Conservation (phyloP, 345 rosid genomes). For the Populus alba region DNA sequence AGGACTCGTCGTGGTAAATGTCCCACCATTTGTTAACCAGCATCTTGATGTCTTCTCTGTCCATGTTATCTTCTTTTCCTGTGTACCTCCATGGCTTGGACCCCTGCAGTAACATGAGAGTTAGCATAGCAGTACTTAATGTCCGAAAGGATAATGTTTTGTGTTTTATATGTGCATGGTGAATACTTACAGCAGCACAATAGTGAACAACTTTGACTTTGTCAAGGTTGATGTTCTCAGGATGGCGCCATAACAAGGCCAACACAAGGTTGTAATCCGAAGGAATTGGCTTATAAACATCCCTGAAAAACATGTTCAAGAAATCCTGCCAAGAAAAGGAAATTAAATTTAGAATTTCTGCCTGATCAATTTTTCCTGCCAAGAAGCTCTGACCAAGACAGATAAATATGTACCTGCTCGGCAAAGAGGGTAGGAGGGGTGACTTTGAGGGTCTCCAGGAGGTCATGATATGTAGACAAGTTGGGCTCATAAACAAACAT, state of each 20-base stretch:
- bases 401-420: constrained; percentile 47
- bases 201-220: constrained; percentile 72
- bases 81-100: constrained; percentile 96
- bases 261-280: constrained; percentile 63
- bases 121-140: neutral
- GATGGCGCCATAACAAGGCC: constrained; percentile 92
- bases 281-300: constrained; percentile 71
- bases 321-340: constrained; percentile 47
- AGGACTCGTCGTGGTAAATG: constrained; percentile 59
- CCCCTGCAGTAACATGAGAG: constrained; percentile 32
- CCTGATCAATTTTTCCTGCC: too few species aligned
- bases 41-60: constrained; percentile 80
- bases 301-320: constrained; percentile 75
- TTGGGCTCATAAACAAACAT: constrained; percentile 78
- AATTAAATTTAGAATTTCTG: too few species aligned
- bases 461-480: constrained; percentile 45
- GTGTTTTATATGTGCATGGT: neutral
- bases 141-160: neutral
- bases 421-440: constrained; percentile 74
- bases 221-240: constrained; percentile 66
- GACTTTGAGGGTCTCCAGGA: constrained; percentile 42
- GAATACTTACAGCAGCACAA: constrained; percentile 75
- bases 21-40: constrained; percentile 82
- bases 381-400: too few species aligned
- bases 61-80: constrained; percentile 77